phyloP scores from a whole-genome alignment of 371 early-diverging fungal species.

The Mortierella sp. region DNA sequence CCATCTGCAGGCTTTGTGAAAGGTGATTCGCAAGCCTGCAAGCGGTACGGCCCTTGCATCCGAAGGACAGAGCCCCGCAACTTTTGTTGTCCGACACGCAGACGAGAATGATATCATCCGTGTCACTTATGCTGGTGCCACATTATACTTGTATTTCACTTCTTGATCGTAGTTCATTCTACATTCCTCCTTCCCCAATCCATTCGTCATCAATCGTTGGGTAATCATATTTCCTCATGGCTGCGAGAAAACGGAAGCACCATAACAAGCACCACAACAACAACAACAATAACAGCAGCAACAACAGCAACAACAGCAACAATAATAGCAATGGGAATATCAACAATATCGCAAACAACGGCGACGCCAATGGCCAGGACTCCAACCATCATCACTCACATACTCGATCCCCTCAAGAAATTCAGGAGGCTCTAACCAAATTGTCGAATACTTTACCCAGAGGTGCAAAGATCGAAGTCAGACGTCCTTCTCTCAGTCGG shows the following conservation, averaged over 20 bases:
- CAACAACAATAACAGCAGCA: background rate
- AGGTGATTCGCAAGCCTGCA: too few relatives aligned
- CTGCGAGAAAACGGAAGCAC: conserved; percentile 35
- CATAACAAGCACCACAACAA: conserved; percentile 14
- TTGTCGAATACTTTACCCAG: conserved; percentile 28
- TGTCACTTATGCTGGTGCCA: too few relatives aligned
- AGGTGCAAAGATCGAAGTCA: conserved; percentile 24
- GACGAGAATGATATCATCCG: too few relatives aligned
- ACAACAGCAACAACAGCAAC: background rate
- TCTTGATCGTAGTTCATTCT: too few relatives aligned
- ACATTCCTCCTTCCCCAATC: background rate
- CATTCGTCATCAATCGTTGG: background rate
- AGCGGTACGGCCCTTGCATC: too few relatives aligned
- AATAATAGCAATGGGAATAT: background rate
- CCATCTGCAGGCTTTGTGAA: too few relatives aligned
- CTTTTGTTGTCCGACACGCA: too few relatives aligned
- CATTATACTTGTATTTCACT: too few relatives aligned
- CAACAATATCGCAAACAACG: background rate
- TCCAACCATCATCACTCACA: conserved; percentile 1
- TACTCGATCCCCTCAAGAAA: conserved; percentile 5
- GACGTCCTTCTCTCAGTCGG: conserved; percentile 45
- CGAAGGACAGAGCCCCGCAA: too few relatives aligned
- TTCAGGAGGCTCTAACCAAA: conserved; percentile 23
- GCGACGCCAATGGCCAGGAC: background rate
- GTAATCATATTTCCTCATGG: conserved; percentile 14